phyloP scores from a whole-genome alignment of 2,329 filamentous ascomycete genomes.

The Neofusicoccum ribis region DNA sequence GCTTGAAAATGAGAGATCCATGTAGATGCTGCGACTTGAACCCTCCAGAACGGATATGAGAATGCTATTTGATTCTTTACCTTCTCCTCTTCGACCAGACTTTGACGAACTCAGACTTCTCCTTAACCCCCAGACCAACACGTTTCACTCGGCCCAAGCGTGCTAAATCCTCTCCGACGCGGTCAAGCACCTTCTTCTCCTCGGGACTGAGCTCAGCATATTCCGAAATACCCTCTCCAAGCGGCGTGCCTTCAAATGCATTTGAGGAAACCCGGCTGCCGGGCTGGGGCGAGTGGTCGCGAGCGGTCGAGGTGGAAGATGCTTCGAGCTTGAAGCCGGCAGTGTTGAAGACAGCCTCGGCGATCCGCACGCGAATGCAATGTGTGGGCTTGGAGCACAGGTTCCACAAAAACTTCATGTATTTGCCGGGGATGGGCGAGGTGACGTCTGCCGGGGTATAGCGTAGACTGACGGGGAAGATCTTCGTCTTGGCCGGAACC shows the following conservation, averaged over 20 bases:
- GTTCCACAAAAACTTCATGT: conserved; percentile 77
- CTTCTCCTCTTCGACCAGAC: conserved; percentile 59
- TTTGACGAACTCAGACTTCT: conserved; percentile 80
- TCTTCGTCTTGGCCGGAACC: conserved; percentile 65
- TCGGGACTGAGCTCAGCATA: conserved; percentile 45
- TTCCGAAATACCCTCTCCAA: conserved; percentile 22
- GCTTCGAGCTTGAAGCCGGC: conserved; percentile 16
- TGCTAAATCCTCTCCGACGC: conserved; percentile 82
- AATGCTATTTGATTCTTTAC: conserved; percentile 19
- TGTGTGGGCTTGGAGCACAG: conserved; percentile 83
- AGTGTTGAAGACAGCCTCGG: conserved; percentile 62
- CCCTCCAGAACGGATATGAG: not conserved
- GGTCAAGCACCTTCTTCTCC: conserved; percentile 73
- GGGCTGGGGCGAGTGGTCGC: not conserved
- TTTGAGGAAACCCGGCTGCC: not conserved
- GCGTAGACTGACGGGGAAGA: conserved; percentile 87
- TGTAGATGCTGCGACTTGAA: not conserved
- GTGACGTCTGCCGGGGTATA: conserved; percentile 90
- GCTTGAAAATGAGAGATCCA: not conserved
- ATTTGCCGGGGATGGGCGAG: conserved; percentile 78
- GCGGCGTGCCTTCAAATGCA: not conserved
- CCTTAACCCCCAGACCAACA: conserved; percentile 77
- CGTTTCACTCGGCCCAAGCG: conserved; percentile 83
- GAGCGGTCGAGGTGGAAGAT: not conserved
- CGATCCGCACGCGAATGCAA: conserved; percentile 87